Percentiles rank a stretch among this genome's conserved stretches.
Conservation (phyloP, 2,329 filamentous ascomycete species). For the Akanthomyces uredinophilus region DNA sequence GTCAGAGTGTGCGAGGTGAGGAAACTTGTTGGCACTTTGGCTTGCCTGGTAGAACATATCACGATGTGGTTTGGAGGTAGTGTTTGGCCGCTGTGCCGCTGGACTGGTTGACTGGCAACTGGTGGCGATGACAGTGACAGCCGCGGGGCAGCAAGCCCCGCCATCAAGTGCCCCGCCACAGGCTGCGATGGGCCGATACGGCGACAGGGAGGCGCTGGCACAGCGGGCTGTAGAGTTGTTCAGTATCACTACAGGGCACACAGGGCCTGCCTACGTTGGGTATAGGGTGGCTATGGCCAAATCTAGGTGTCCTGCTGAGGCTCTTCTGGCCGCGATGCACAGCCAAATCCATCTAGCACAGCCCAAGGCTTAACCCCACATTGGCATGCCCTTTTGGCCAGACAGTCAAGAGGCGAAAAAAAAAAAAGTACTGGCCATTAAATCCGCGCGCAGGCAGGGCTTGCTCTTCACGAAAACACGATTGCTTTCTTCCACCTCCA, state of each 20-base stretch:
- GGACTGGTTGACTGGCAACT: not conserved
- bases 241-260: too few species aligned
- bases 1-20: too few species aligned
- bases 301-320: not conserved
- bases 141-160: not conserved
- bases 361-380: slow-evolving; percentile 6
- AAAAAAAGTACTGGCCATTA: slow-evolving; percentile 7
- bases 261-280: not conserved
- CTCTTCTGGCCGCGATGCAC: too few species aligned
- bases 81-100: too few species aligned
- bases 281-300: not conserved
- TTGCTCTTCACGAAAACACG: not conserved
- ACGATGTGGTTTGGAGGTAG: not conserved
- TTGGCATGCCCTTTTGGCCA: not conserved
- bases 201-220: too few species aligned
- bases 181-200: not conserved
- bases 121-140: not conserved
- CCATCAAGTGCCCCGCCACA: not conserved
- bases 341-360: not conserved
- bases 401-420: not conserved
- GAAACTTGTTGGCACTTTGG: too few species aligned
- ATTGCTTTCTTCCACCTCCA: not conserved
- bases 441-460: not conserved
- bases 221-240: not conserved
- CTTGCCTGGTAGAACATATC: not conserved